A percentile compares a stretch with the other conserved stretches of the same genome.
phyloP scores from a whole-genome alignment of 2,329 filamentous ascomycete genomes.

The Mollisiaceae sp. region DNA sequence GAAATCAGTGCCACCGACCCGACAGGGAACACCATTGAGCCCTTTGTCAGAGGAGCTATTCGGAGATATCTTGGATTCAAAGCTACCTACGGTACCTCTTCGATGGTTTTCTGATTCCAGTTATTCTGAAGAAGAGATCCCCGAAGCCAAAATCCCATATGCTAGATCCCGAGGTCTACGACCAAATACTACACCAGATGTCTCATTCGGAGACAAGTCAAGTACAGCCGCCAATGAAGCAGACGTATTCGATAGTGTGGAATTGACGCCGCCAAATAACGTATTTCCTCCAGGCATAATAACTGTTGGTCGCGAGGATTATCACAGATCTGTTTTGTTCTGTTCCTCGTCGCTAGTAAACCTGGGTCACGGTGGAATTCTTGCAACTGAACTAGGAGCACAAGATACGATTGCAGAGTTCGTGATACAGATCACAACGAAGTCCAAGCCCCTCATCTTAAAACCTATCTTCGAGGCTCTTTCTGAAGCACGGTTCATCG shows the following conservation, averaged over 20 bases:
- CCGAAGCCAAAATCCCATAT: neutral
- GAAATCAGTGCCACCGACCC: neutral
- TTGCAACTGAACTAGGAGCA: neutral
- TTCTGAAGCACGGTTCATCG: neutral
- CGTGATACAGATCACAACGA: neutral
- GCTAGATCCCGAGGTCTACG: neutral
- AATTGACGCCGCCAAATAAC: no score
- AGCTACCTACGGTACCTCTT: neutral
- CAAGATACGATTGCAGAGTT: neutral
- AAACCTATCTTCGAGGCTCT: neutral
- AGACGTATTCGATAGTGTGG: no score
- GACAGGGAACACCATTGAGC: neutral
- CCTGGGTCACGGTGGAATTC: neutral
- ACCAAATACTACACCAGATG: no score
- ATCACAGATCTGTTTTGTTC: neutral
- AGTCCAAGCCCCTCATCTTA: neutral
- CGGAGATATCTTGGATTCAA: neutral
- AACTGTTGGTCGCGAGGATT: no score
- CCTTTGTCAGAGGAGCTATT: slow-evolving; percentile 1
- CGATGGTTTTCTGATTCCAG: neutral
- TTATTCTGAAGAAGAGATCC: neutral
- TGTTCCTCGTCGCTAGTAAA: neutral
- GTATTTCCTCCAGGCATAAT: no score
- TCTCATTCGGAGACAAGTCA: no score
- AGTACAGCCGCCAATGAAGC: no score